phyloP scores from a whole-genome alignment of 2,329 filamentous ascomycete genomes.

The Aspergillus brasiliensis region DNA sequence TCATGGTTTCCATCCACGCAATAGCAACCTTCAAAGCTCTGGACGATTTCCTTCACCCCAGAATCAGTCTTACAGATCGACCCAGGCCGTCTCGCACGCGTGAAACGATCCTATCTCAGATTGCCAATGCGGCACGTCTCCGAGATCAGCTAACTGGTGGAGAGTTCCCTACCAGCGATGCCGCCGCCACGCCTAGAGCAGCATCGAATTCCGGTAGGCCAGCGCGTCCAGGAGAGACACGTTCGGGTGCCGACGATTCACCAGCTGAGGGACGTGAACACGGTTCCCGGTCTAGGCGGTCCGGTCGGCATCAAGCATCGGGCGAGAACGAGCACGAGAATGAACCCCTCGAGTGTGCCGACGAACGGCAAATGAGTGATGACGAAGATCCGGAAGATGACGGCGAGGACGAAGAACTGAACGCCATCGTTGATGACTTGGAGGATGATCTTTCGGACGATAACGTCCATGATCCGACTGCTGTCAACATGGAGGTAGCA shows the following conservation, averaged over 20 bases:
- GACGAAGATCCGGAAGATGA: slow-evolving; percentile 65
- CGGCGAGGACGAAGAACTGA: slow-evolving; percentile 63
- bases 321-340: slow-evolving; percentile 64
- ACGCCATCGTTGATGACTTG: slow-evolving; percentile 86
- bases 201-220: slow-evolving; percentile 24
- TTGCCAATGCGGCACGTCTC: slow-evolving; percentile 68
- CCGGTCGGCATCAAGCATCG: slow-evolving; percentile 59
- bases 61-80: slow-evolving; percentile 79
- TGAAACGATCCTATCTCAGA: slow-evolving; percentile 71
- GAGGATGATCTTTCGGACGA: slow-evolving; percentile 80
- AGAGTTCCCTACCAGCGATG: slow-evolving; percentile 38
- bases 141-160: slow-evolving; percentile 50
- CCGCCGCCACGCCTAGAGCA: slow-evolving; percentile 20
- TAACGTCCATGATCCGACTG: slow-evolving; percentile 75
- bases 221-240: slow-evolving; percentile 16
- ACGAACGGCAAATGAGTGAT: slow-evolving; percentile 81
- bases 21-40: slow-evolving; percentile 97
- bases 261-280: slow-evolving; percentile 41
- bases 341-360: slow-evolving; percentile 83
- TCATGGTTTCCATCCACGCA: slow-evolving; percentile 98
- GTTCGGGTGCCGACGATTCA: slow-evolving; percentile 44
- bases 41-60: slow-evolving; percentile 90
- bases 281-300: slow-evolving; percentile 58
- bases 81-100: slow-evolving; percentile 62
- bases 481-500: slow-evolving; percentile 88